A percentile compares a stretch with the other conserved stretches of the same genome.
Conservation (phyloP, 2,329 filamentous ascomycete species). For the Neobulgaria alba region DNA sequence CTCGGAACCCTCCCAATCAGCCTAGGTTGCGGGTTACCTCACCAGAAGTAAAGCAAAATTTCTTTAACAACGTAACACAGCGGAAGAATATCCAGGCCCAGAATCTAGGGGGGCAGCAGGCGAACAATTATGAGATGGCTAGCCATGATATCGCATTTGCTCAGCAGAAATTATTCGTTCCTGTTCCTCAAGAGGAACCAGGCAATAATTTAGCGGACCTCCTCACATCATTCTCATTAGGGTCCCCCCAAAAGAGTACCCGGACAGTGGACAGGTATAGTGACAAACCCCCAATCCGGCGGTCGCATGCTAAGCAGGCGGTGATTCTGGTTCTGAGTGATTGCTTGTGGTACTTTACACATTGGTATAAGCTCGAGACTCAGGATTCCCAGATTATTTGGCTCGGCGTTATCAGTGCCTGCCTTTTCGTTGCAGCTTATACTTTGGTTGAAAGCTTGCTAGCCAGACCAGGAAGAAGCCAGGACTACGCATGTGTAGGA, state of each 20-base stretch:
- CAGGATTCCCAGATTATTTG: neutral
- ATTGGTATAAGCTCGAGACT: neutral
- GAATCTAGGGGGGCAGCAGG: neutral
- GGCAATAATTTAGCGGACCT: slow-evolving; percentile 15
- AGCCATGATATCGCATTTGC: slow-evolving; percentile 38
- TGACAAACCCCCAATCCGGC: neutral
- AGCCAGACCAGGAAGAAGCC: too few species aligned
- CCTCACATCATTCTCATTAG: slow-evolving; percentile 16
- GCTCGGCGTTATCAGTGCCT: neutral
- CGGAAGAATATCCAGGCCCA: neutral
- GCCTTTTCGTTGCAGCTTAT: too few species aligned
- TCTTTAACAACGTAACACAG: slow-evolving; percentile 34
- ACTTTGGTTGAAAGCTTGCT: too few species aligned
- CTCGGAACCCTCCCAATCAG: slow-evolving; percentile 52
- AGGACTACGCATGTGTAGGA: neutral
- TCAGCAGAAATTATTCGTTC: slow-evolving; percentile 30
- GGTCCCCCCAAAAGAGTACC: slow-evolving; percentile 5
- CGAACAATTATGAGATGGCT: neutral
- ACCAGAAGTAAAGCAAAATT: slow-evolving; percentile 38
- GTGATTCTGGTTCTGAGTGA: neutral
- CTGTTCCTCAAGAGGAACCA: slow-evolving; percentile 9
- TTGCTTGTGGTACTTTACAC: neutral
- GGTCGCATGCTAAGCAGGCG: neutral
- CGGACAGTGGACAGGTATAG: neutral
- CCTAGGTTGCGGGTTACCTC: slow-evolving; percentile 42